Base-by-base conservation (phyloP, 2,329 filamentous ascomycete species). In the Monilinia polystroma region DNA sequence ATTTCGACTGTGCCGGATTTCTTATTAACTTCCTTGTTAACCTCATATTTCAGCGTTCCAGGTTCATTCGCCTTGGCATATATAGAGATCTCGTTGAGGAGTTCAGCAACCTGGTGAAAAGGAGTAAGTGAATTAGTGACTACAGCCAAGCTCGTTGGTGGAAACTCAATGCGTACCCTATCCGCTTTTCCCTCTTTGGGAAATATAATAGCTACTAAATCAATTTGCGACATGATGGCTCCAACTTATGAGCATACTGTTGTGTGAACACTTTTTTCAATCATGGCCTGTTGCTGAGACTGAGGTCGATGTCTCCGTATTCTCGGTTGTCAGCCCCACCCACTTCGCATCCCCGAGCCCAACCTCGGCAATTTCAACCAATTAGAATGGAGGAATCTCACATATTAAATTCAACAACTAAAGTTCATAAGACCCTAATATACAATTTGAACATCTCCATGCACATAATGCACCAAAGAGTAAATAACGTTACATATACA, bases 171-270 rank as follows among this genome's bases (percentile, higher is more conserved):
- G 51, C 69, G 67, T 68, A 75, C 74, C 59, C 73, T 67, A 45
- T 73, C 72, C 12, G 58, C 64, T 65, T 75, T 76, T n/a, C 73
- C 74, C 3, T 64, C 66, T 38, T 71, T 73, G 20, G 73, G 73
- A 10, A 41, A 63, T 16, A 76, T 49, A 23, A 73, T 73, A 16
- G 73, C 73, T 29, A 75, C 67, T 23, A 75, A 23, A 45, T 75
- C 67, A 12, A 75, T 68, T 63, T 64, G 66, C 26, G 72, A 67
- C 63, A 70, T 66, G 68, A 72, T 73, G 4, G 20, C 68, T 54
- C 23, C 4, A 14, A 14, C n/a, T 54, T 43, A 18, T 29, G 62
- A 11, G 4, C 23, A 23, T 10, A 7, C 23, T 63, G 16, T 12
- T 20, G 35, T 59, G n/a, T 14, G 18, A 7, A 60, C n/a, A n/a